phyloP scores from a whole-genome alignment of 768 basidiomycete species.

The Mycena vulgaris region DNA sequence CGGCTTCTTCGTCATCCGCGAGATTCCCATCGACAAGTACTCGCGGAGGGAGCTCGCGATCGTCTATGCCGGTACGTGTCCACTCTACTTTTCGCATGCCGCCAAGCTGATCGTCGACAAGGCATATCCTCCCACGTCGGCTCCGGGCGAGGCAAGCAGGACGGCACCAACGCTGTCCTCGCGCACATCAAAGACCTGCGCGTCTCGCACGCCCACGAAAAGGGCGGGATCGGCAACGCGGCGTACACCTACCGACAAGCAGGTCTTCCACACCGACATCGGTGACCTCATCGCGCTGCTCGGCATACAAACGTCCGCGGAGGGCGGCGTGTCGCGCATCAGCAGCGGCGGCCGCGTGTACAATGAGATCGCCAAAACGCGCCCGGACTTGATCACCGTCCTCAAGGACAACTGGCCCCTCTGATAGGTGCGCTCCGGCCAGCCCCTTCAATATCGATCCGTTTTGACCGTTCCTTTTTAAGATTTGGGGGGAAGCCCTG shows the following conservation, averaged over 20 bases:
- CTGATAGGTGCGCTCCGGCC: slow-evolving; percentile 52
- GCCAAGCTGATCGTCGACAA: slow-evolving; percentile 42
- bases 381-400: slow-evolving; percentile 60
- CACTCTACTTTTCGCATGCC: slow-evolving; percentile 36
- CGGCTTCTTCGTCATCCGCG: slow-evolving; percentile 64
- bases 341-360: slow-evolving; percentile 61
- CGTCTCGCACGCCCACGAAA: slow-evolving; percentile 57
- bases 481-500: slow-evolving; percentile 58
- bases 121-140: slow-evolving; percentile 65
- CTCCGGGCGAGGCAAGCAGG: slow-evolving; percentile 60
- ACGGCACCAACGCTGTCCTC: slow-evolving; percentile 59
- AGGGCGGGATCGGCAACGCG: slow-evolving; percentile 58
- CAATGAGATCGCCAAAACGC: slow-evolving; percentile 62
- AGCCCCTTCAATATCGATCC: not conserved
- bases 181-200: slow-evolving; percentile 65
- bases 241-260: slow-evolving; percentile 66
- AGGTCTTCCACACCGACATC: slow-evolving; percentile 65
- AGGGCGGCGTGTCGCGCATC: slow-evolving; percentile 62
- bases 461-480: slow-evolving; percentile 24
- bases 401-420: slow-evolving; percentile 60
- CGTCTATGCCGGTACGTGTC: slow-evolving; percentile 59
- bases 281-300: slow-evolving; percentile 63
- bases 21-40: slow-evolving; percentile 62
- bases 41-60: slow-evolving; percentile 56
- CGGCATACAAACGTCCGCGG: slow-evolving; percentile 58